phyloP scores from a whole-genome alignment of 2,329 filamentous ascomycete species.

The Epichloe festucae region DNA sequence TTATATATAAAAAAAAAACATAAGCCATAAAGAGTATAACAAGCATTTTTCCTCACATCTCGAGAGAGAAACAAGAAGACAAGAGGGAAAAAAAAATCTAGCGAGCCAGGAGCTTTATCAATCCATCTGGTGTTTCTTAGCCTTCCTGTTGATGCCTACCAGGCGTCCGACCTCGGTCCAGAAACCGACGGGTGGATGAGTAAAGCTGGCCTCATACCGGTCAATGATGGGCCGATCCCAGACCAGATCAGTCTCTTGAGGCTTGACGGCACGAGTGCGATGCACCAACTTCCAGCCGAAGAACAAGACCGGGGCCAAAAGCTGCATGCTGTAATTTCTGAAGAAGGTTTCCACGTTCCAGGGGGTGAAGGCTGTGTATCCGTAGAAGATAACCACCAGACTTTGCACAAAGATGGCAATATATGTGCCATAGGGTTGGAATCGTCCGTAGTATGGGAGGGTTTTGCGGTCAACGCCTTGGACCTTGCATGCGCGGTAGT shows the following conservation, averaged over 20 bases:
- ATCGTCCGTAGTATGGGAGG: conserved; percentile 43
- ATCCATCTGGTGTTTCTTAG: conserved; percentile 8
- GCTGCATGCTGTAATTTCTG: conserved; percentile 44
- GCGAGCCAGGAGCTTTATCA: background rate
- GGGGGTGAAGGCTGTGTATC: conserved; percentile 38
- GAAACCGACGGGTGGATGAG: conserved; percentile 36
- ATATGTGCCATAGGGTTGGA: conserved; percentile 46
- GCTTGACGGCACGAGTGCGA: conserved; percentile 39
- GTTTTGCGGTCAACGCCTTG: conserved; percentile 37
- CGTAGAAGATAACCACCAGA: conserved; percentile 36
- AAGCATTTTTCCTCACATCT: background rate
- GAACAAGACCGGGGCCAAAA: conserved; percentile 40
- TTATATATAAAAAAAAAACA: background rate
- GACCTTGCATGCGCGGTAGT: conserved; percentile 38
- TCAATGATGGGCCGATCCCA: conserved; percentile 49
- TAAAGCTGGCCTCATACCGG: conserved; percentile 40
- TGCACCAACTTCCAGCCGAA: conserved; percentile 51
- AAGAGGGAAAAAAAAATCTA: no score
- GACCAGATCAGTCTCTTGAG: conserved; percentile 44
- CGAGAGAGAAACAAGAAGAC: background rate
- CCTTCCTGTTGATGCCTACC: conserved; percentile 23
- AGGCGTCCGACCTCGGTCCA: conserved; percentile 40
- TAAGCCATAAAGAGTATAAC: background rate
- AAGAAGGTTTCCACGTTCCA: conserved; percentile 37
- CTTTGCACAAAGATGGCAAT: conserved; percentile 29